Conservation (phyloP, 768 basidiomycete species). For the Filobasidium floriforme region DNA sequence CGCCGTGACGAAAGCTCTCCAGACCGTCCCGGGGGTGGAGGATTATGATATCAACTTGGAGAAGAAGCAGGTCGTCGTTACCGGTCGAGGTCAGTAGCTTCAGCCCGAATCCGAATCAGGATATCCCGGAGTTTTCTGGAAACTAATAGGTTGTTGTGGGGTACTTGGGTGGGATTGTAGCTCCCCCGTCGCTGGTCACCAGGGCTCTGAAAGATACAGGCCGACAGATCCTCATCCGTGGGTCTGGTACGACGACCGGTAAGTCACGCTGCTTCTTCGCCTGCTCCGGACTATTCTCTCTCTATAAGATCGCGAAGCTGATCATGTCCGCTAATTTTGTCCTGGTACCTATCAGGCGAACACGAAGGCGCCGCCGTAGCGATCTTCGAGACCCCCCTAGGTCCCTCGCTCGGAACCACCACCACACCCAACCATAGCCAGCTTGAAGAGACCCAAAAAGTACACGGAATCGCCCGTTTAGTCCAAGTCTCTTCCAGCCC, state of each 20-base stretch:
- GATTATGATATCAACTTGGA: constrained; percentile 42
- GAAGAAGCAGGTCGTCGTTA: constrained; percentile 40
- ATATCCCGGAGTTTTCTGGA: neutral
- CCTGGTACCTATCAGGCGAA: constrained; percentile 9
- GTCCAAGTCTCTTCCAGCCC: constrained; percentile 40
- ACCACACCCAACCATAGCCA: constrained; percentile 27
- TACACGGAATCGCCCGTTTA: constrained; percentile 43
- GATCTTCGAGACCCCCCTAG: constrained; percentile 43
- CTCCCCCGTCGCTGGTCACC: constrained; percentile 19
- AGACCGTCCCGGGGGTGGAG: constrained; percentile 37
- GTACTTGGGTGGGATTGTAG: neutral
- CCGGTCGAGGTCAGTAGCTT: constrained; percentile 38
- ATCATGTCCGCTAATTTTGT: neutral
- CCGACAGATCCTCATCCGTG: constrained; percentile 20
- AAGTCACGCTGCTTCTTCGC: neutral
- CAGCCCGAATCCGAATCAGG: neutral
- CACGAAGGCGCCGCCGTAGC: constrained; percentile 39
- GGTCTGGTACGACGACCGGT: constrained; percentile 21
- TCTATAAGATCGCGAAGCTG: too few species aligned
- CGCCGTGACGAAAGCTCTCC: constrained; percentile 33
- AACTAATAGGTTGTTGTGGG: neutral
- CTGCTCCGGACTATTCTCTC: neutral
- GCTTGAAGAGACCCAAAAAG: constrained; percentile 39
- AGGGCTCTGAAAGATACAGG: constrained; percentile 23
- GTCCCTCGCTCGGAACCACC: constrained; percentile 15